Conservation (phyloP, 1,284 basidiomycete genomes). For the Taiwanofungus camphoratus region DNA sequence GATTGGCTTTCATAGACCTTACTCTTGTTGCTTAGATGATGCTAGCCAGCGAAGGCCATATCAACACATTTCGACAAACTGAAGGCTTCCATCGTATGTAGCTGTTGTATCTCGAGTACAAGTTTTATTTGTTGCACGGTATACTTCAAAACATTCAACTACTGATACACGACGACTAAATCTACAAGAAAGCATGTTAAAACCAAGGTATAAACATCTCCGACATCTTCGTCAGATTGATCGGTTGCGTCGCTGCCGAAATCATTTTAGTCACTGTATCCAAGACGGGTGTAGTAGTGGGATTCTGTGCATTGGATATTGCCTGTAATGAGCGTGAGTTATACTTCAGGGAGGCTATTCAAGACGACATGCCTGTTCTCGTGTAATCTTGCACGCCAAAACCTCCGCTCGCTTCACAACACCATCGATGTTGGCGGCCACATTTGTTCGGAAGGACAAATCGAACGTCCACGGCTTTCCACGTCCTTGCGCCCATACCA, state of each 20-base stretch:
- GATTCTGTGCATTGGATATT: slow-evolving; percentile 28
- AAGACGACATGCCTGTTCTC: slow-evolving; percentile 57
- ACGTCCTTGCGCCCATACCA: slow-evolving; percentile 56
- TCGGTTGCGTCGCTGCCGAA: slow-evolving; percentile 66
- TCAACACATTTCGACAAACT: slow-evolving; percentile 71
- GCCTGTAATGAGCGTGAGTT: slow-evolving; percentile 12
- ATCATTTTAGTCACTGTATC: slow-evolving; percentile 86
- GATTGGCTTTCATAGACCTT: background rate
- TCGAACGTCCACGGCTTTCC: slow-evolving; percentile 52
- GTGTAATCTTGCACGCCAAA: slow-evolving; percentile 80
- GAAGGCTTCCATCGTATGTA: slow-evolving; percentile 49
- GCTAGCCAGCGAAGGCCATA: slow-evolving; percentile 73
- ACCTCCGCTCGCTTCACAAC: slow-evolving; percentile 84
- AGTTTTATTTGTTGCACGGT: background rate
- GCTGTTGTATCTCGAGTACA: slow-evolving; percentile 1
- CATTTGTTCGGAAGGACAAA: slow-evolving; percentile 58
- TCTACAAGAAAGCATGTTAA: slow-evolving; percentile 31
- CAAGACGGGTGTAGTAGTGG: slow-evolving; percentile 53
- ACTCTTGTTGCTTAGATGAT: slow-evolving; percentile 58
- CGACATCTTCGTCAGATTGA: slow-evolving; percentile 75
- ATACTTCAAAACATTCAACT: slow-evolving; percentile 5
- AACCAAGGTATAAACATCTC: slow-evolving; percentile 85
- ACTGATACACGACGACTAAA: slow-evolving; percentile 6
- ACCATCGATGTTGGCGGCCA: slow-evolving; percentile 71
- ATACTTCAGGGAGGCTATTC: background rate